These are phyloP conservation scores for Termitomyces titanicus DNA, from an alignment of 768 basidiomycete species.

Conservation along the genomic window DNA sequence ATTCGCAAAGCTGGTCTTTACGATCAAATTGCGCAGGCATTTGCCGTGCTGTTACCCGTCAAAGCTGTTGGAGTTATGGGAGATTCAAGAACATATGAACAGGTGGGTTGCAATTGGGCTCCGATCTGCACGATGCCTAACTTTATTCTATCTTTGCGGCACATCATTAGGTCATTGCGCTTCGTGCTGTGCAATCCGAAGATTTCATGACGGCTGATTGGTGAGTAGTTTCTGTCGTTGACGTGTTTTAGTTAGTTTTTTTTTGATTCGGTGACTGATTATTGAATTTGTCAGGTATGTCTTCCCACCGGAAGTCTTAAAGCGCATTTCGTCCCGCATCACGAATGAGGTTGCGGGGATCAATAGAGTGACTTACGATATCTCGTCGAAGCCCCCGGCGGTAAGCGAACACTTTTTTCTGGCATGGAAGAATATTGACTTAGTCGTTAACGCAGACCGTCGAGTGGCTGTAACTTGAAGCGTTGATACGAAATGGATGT, in stretches of 20 bases:
- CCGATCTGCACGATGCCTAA: background rate
- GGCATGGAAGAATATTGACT: background rate
- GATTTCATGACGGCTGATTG: slow-evolving; percentile 99
- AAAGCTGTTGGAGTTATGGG: slow-evolving; percentile 98
- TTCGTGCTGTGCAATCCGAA: slow-evolving; percentile 95
- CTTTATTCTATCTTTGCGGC: slow-evolving; percentile 6
- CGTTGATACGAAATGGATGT: background rate
- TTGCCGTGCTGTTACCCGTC: slow-evolving; percentile 92
- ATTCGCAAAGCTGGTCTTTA: slow-evolving; percentile 92
- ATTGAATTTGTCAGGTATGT: slow-evolving; percentile 63
- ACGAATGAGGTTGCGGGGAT: slow-evolving; percentile 98
- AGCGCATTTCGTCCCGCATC: slow-evolving; percentile 91
- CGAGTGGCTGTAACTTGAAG: slow-evolving; percentile 38
- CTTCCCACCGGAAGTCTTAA: slow-evolving; percentile 89
- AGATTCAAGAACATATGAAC: slow-evolving; percentile 94
- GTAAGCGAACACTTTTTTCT: slow-evolving; percentile 37
- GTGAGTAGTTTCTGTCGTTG: slow-evolving; percentile 38
- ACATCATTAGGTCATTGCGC: slow-evolving; percentile 70
- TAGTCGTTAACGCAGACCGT: slow-evolving; percentile 35
- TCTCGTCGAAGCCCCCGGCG: slow-evolving; percentile 95
- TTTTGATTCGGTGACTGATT: slow-evolving; percentile 9
- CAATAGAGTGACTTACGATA: slow-evolving; percentile 94
- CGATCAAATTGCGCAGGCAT: slow-evolving; percentile 92
- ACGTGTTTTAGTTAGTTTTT: background rate
- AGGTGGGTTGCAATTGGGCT: slow-evolving; percentile 39